A percentile compares a stretch with the other conserved stretches of the same genome.
phyloP scores from a whole-genome alignment of 1,284 basidiomycete genomes.

The Anthracocystis panici-leucophaei region DNA sequence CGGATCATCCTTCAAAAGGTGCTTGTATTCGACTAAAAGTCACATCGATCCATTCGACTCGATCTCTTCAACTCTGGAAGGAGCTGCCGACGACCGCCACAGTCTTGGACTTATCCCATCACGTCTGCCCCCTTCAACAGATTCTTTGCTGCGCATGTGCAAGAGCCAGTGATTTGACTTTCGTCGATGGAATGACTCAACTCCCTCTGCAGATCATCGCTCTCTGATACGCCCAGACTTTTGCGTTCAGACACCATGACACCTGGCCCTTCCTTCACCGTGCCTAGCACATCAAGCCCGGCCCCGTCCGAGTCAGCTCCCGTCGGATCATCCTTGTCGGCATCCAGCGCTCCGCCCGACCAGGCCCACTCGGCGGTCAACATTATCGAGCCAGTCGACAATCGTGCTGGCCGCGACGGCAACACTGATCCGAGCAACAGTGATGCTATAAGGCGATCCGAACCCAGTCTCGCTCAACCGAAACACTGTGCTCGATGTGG shows the following conservation, averaged over 20 bases:
- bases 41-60: conserved; percentile 7
- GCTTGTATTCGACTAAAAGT: conserved; percentile 3
- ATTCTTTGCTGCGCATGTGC: neutral
- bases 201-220: neutral
- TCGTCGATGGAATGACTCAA: conserved; percentile 3
- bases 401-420: neutral
- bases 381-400: neutral
- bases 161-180: neutral
- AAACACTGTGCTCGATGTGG: conserved; percentile 48
- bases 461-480: conserved; percentile 23
- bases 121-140: neutral
- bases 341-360: neutral
- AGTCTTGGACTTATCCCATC: neutral
- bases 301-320: conserved; percentile 6
- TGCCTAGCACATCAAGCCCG: conserved; percentile 22
- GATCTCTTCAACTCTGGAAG: neutral
- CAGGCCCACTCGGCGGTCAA: neutral
- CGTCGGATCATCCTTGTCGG: neutral
- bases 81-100: neutral
- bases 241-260: conserved; percentile 27
- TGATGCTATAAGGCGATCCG: conserved; percentile 14
- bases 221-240: too few relatives aligned
- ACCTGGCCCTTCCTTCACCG: conserved; percentile 48
- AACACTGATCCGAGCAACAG: neutral
- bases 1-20: conserved; percentile 8